Conservation (phyloP, 768 basidiomycete species). For the Tylopilus plumbeoviolaceoides region DNA sequence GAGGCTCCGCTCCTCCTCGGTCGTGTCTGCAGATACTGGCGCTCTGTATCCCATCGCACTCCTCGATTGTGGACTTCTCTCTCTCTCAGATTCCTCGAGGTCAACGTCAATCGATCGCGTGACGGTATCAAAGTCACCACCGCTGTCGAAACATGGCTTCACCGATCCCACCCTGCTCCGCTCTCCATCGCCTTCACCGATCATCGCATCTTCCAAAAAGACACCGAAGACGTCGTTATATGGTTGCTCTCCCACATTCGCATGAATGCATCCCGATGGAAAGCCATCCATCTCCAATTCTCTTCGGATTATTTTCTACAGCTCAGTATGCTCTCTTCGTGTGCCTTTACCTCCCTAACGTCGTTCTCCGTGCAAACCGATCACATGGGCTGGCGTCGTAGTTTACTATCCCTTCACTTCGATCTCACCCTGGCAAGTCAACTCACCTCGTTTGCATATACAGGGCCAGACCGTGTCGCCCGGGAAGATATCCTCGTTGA, state of each 20-base stretch:
- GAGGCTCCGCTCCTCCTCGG: constrained; percentile 24
- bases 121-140: constrained; percentile 13
- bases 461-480: constrained; percentile 21
- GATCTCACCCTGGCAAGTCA: constrained; percentile 16
- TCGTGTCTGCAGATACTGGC: constrained; percentile 26
- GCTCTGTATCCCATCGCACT: constrained; percentile 11
- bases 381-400: constrained; percentile 27
- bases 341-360: constrained; percentile 18
- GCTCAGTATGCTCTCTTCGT: constrained; percentile 17
- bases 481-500: constrained; percentile 21
- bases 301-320: constrained; percentile 25
- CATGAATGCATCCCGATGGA: constrained; percentile 21
- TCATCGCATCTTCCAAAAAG: constrained; percentile 23
- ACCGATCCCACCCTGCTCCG: constrained; percentile 16
- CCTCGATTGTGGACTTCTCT: constrained; percentile 27
- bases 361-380: constrained; percentile 24
- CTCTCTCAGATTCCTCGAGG: constrained; percentile 22
- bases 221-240: constrained; percentile 18
- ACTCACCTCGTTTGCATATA: constrained; percentile 22
- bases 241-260: constrained; percentile 19
- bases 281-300: constrained; percentile 23
- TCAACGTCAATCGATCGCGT: constrained; percentile 16
- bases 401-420: constrained; percentile 17
- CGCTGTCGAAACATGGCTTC: constrained; percentile 23
- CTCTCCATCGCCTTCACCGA: constrained; percentile 26